Conservation (phyloP, 768 basidiomycete genomes). For the Russula brevipes region DNA sequence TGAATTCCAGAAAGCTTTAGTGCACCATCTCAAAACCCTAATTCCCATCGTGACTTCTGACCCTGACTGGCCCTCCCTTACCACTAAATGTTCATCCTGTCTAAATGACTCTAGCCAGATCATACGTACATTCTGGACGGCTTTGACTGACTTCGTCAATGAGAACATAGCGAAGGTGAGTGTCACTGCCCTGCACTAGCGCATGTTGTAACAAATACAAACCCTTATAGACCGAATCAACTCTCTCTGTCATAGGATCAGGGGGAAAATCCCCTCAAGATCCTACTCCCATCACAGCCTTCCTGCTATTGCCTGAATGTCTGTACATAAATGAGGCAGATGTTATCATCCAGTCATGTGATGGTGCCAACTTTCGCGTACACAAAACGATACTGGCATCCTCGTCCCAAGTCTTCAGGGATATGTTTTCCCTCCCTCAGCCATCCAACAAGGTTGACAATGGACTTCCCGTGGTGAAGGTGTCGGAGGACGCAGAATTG, state of each 20-base stretch:
- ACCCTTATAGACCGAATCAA: constrained; percentile 3
- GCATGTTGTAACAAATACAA: not conserved
- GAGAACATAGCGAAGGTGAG: constrained; percentile 3
- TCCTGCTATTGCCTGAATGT: not conserved
- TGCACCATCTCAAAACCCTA: not conserved
- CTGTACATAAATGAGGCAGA: not conserved
- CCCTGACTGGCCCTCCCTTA: too few species aligned
- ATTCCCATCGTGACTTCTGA: too few species aligned
- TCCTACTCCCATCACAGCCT: too few species aligned
- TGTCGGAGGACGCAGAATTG: constrained; percentile 12
- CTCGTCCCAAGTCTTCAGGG: constrained; percentile 16
- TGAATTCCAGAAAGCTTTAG: not conserved
- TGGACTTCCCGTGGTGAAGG: constrained; percentile 5
- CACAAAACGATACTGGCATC: constrained; percentile 10
- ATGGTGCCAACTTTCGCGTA: constrained; percentile 14
- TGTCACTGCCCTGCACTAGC: too few species aligned
- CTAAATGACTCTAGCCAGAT: not conserved
- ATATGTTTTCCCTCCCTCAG: constrained; percentile 23
- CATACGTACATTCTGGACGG: constrained; percentile 4
- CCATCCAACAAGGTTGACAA: not conserved
- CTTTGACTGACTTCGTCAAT: not conserved
- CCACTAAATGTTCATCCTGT: too few species aligned
- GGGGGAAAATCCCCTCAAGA: too few species aligned
- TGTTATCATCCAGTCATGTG: constrained; percentile 10
- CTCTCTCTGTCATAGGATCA: not conserved